Base-by-base conservation (phyloP, 176 grass and related monocot species). In the Oryza glaberrima region DNA sequence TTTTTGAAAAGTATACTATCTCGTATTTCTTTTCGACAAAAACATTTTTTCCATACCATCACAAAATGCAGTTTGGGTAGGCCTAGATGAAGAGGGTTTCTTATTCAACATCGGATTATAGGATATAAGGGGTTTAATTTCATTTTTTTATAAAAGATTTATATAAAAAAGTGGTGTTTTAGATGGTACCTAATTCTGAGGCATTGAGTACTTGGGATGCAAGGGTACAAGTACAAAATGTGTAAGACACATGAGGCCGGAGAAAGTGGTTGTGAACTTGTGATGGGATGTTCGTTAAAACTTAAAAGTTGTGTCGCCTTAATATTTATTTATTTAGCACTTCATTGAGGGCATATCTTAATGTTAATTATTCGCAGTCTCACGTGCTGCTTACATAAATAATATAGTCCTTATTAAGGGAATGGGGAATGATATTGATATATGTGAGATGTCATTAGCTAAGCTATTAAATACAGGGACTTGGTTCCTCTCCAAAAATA, bases 131-230 rank as follows among this genome's bases (percentile, higher is more conserved):
- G 15, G 52, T 56, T 4, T 56, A 56, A 19, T 56, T 1, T 20
- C 52, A 56, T 2, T 6, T 19, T 56, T 49, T 4, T 44, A 49
- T 7, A 22, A 61, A 9, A 61, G 56, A 5, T 61, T 61, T 58
- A 1, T 22, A 61, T n/a, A 22, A 61, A 61, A 61, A 22, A 8
- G 56, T 61, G 7, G 56, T 20, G 52, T 65, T 73, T 16, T 73
- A 47, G 38, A 65, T 65, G 54, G 23, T 65, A 71, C 71, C 58
- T 75, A 73, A 73, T 83, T 65, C 25, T 47, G 54, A 65, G 38
- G 71, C 43, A 7, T 40, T 22, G 56, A 61, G 17, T 61, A 22
- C 70, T 48, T 48, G 10, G 5, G 40, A 82, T 64, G 35, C 22
- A 73, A 49, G 61, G 71, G 19, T 25, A 15, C 6, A 75, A 19